A percentile compares a stretch with the other conserved stretches of the same genome.
Evolutionary conservation across 306 rosid species (phyloP).

Genomic region (Macrotyloma uniflorum): DNA sequence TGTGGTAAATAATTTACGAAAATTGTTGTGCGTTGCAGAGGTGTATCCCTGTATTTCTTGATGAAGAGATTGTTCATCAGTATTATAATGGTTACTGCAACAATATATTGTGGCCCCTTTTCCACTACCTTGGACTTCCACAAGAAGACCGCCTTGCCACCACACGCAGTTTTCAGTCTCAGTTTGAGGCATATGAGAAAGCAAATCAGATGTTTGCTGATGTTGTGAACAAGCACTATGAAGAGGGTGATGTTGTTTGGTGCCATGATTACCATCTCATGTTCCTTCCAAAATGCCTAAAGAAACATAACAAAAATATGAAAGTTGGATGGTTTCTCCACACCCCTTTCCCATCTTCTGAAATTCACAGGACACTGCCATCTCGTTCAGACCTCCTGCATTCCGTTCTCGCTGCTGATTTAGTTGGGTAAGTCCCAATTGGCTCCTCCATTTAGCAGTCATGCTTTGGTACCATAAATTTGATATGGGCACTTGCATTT

Average conservation of each 20-base stretch:
- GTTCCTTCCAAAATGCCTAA: conserved; percentile 89
- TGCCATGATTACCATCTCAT: conserved; percentile 96
- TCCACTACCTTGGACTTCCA: conserved; percentile 94
- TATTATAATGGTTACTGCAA: conserved; percentile 95
- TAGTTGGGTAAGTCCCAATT: conserved; percentile 71
- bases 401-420: conserved; percentile 89
- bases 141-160: conserved; percentile 98
- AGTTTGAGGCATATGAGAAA: conserved; percentile 81
- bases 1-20: conserved; percentile 1
- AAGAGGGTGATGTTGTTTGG: conserved; percentile 96
- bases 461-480: not conserved
- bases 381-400: conserved; percentile 86
- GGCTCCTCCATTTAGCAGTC: conserved; percentile 11
- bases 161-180: conserved; percentile 93
- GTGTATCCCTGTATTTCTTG: conserved; percentile 92
- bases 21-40: conserved; percentile 50
- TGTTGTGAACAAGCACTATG: conserved; percentile 76
- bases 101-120: conserved; percentile 92
- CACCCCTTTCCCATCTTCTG: conserved; percentile 95
- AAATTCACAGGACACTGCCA: conserved; percentile 88
- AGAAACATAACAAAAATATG: conserved; percentile 70
- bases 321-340: conserved; percentile 97
- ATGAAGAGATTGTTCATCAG: conserved; percentile 91
- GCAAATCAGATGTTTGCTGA: conserved; percentile 94
- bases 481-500: not conserved